Base-by-base conservation (phyloP, 306 rosid genomes). In the Canavalia gladiata region DNA sequence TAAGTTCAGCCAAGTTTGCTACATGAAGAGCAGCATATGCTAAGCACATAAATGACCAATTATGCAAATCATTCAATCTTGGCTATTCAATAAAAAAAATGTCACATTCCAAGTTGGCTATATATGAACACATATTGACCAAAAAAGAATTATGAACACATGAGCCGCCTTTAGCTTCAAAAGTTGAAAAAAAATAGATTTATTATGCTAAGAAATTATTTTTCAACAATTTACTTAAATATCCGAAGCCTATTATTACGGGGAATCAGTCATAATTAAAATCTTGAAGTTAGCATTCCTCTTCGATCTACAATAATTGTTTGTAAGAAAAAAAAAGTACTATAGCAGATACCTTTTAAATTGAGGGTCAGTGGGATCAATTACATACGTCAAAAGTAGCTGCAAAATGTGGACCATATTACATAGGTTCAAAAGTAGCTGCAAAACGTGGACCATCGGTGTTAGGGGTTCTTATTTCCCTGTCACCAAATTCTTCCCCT, bases 161-260 rank as follows among this genome's bases (percentile, higher is more conserved):
- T n/a, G n/a, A 7, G 52, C 52, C n/a, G n/a, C 52, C 72, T 7
- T 42, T 35, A 18, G 72, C 30, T 37, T 65, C 70, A 39, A 66
- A 41, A 66, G n/a, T 66, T 42, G 72, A 66, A 42, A 18, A 37
- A 34, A n/a, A 7, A 65, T 28, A 1, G 7, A 39, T 28, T 4
- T 25, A 39, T 67, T 25, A 9, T 42, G 7, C 1, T 13, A 41
- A 66, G 72, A 62, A 33, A 35, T 8, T 68, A 4, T 8, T 1
- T 46, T 65, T 18, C 52, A 66, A 66, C 51, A 35, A 13, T 6
- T 35, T 10, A 37, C 46, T 35, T 13, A 64, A 65, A 65, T 39
- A 41, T 64, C 6, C 0, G 31, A 34, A 63, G 29, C 28, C 29
- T 34, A 35, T 63, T 63, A 43, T 43, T 43, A 43, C 5, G 6